Conservation (phyloP, 192 early-diverging fungal genomes). For the Endogone sp. region DNA sequence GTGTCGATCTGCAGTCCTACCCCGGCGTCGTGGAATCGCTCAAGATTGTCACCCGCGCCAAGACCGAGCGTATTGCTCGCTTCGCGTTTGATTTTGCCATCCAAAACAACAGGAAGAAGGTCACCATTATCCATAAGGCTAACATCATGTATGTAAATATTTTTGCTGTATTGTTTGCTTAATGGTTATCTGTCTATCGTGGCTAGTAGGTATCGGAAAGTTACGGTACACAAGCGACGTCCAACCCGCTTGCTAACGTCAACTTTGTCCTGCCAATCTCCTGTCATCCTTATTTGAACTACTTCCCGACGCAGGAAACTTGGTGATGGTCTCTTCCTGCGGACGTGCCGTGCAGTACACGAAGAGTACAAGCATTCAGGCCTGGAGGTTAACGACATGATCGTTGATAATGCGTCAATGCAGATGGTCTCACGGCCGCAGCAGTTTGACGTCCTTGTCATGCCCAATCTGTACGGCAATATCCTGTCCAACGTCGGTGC, state of each 20-base stretch:
- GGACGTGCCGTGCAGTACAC: conserved; percentile 93
- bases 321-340: conserved; percentile 97
- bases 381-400: conserved; percentile 98
- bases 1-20: conserved; percentile 60
- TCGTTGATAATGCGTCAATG: conserved; percentile 99
- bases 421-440: conserved; percentile 96
- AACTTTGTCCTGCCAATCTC: background rate
- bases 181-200: background rate
- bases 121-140: conserved; percentile 99
- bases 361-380: conserved; percentile 86
- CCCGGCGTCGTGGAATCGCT: conserved; percentile 98
- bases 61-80: conserved; percentile 98
- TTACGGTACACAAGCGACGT: too few species aligned
- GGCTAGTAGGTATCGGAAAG: background rate
- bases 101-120: conserved; percentile 96
- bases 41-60: conserved; percentile 94
- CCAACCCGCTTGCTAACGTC: too few species aligned
- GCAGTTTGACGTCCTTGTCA: conserved; percentile 99
- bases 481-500: conserved; percentile 99
- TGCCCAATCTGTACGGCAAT: conserved; percentile 99
- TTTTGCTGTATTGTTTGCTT: conserved; percentile 2
- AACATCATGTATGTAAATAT: conserved; percentile 98
- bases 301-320: conserved; percentile 64
- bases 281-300: background rate
- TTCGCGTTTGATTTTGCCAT: conserved; percentile 99